These are phyloP conservation scores for Udeniomyces megalosporus DNA, from an alignment of 768 basidiomycete genomes.

Conservation along the genomic window DNA sequence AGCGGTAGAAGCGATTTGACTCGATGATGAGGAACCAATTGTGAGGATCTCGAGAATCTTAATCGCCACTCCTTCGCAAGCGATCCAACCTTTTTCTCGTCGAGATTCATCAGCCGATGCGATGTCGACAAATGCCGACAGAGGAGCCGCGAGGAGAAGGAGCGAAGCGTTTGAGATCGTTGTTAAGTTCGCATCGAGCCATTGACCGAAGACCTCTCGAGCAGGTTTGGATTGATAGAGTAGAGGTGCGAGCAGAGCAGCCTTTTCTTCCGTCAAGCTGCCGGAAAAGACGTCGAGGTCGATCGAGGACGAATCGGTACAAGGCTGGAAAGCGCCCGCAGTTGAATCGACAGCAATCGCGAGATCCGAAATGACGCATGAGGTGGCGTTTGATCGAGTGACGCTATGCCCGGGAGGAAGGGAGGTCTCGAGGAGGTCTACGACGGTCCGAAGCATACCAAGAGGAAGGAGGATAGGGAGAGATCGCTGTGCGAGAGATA, in stretches of 20 bases:
- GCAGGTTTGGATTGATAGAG: slow-evolving; percentile 8
- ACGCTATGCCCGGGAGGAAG: background rate
- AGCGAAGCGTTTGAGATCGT: background rate
- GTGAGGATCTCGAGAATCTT: no score
- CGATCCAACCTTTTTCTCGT: background rate
- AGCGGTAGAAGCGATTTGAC: background rate
- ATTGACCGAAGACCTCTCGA: slow-evolving; percentile 2
- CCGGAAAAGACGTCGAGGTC: slow-evolving; percentile 4
- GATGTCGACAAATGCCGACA: slow-evolving; percentile 8
- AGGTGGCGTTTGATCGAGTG: background rate
- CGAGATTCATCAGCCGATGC: background rate
- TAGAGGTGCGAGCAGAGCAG: slow-evolving; percentile 3
- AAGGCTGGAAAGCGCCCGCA: background rate
- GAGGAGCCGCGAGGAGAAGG: background rate
- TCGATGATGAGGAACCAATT: no score
- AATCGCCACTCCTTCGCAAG: background rate
- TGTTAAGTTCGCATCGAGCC: background rate
- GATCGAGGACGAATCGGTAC: background rate
- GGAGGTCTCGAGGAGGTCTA: slow-evolving; percentile 2
- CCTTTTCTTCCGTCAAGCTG: slow-evolving; percentile 3
- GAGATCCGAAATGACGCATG: background rate
- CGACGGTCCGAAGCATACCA: slow-evolving; percentile 6
- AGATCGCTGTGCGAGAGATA: background rate
- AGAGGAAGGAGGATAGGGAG: slow-evolving; percentile 12
- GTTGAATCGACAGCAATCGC: slow-evolving; percentile 2